phyloP scores from a whole-genome alignment of 441 rosid genomes.

The Pelargonium myrrhifolium region DNA sequence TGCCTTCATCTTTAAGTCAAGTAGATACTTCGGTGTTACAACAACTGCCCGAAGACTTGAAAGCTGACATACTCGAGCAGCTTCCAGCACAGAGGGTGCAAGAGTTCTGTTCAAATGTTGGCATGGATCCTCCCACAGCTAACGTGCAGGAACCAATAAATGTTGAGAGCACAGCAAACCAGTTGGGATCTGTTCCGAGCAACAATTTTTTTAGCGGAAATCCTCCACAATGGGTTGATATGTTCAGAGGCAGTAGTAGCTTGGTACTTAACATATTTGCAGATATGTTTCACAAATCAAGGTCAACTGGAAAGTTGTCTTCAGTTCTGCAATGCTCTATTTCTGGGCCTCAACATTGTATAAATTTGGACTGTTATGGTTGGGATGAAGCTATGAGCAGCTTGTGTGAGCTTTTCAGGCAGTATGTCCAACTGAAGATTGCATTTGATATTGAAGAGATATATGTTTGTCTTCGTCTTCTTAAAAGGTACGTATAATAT shows the following conservation, averaged over 20 bases:
- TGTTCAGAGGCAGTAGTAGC: constrained; percentile 50
- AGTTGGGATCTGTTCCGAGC: constrained; percentile 18
- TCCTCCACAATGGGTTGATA: constrained; percentile 76
- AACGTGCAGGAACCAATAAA: constrained; percentile 27
- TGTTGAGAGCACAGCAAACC: constrained; percentile 27
- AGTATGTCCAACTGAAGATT: constrained; percentile 61
- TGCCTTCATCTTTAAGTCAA: constrained; percentile 82
- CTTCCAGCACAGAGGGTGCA: constrained; percentile 46
- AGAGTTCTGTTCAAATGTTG: constrained; percentile 31
- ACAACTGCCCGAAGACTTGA: constrained; percentile 72
- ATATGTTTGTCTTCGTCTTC: constrained; percentile 62
- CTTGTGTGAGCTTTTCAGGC: constrained; percentile 57
- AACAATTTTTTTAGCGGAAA: constrained; percentile 57
- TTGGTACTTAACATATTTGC: constrained; percentile 41
- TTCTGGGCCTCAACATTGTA: constrained; percentile 28
- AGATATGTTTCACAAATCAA: constrained; percentile 44
- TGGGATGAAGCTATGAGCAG: constrained; percentile 42
- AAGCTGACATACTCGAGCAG: constrained; percentile 51
- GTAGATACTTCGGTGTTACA: constrained; percentile 66
- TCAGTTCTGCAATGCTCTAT: constrained; percentile 41
- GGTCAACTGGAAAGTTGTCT: constrained; percentile 47
- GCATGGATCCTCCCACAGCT: constrained; percentile 24
- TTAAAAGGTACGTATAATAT: constrained; percentile 46
- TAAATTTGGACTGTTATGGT: constrained; percentile 33
- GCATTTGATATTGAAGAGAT: constrained; percentile 74